These are phyloP conservation scores for Orbilia javanica DNA, from an alignment of 2,329 filamentous ascomycete species.

Conservation along the genomic window DNA sequence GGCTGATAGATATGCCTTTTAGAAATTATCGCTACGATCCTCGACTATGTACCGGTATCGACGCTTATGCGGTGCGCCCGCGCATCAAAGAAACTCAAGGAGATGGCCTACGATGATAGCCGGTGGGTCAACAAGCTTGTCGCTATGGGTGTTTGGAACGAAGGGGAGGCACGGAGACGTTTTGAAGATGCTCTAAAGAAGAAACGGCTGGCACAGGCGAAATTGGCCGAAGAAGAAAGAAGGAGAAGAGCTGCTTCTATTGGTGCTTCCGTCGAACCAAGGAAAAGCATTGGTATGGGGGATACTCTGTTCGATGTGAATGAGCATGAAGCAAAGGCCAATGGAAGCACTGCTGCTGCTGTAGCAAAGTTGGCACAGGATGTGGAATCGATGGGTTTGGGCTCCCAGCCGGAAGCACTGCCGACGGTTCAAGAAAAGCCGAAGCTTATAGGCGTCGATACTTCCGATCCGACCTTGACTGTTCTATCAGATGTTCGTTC, in stretches of 20 bases:
- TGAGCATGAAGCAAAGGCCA: conserved; percentile 64
- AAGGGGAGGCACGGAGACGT: conserved; percentile 82
- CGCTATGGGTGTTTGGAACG: conserved; percentile 92
- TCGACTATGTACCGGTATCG: conserved; percentile 87
- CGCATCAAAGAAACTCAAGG: conserved; percentile 85
- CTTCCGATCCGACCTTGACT: conserved; percentile 64
- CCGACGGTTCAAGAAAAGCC: conserved; percentile 62
- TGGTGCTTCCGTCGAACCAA: conserved; percentile 61
- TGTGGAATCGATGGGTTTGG: conserved; percentile 58
- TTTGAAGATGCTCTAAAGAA: conserved; percentile 79
- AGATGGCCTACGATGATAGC: conserved; percentile 99
- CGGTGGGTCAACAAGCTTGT: conserved; percentile 90
- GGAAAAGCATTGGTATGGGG: conserved; percentile 63
- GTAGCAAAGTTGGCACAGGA: conserved; percentile 62
- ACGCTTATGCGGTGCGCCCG: conserved; percentile 89
- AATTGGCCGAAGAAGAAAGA: conserved; percentile 65
- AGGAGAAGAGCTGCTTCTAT: conserved; percentile 63
- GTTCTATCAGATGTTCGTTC: conserved; percentile 79
- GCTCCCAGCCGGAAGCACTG: not conserved
- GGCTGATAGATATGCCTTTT: conserved; percentile 38
- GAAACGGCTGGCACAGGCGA: conserved; percentile 72
- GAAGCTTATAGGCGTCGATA: conserved; percentile 81
- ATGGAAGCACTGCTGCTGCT: conserved; percentile 64
- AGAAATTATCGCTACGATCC: conserved; percentile 89
- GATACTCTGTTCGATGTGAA: conserved; percentile 80